Base-by-base conservation (phyloP, 805 yeast genomes). In the Ogataea allantospora region DNA sequence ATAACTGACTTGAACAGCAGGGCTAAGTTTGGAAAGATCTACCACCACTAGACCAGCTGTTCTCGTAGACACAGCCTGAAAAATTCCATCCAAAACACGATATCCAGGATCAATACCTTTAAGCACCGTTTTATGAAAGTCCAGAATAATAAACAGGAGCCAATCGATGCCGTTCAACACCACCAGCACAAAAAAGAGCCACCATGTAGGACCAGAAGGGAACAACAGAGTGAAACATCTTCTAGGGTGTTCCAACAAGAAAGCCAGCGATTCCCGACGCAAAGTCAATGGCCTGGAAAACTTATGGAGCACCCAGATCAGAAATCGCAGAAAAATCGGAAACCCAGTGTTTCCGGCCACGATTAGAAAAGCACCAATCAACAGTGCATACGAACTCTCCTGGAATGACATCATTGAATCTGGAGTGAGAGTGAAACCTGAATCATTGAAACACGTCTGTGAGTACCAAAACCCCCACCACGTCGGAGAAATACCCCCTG, bases 391-490 rank as follows among this genome's bases (percentile, higher is more conserved):
- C 0, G 79, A 73, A 5, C 85, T 77, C 20, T 70, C 63, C 35
- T 73, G 70, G 62, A 85, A 93, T 0, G 81, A 66, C 9, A 52
- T 46, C 87, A 93, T 80, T 2, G 96, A 87, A 46, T 87, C 75
- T 0, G 95, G 84, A 0, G 89, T 84, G 37, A 88, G 63, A 0
- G 96, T 82, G 30, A 77, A 67, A 0, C 99, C 99, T 43, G 87
- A 67, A 66, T 93, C 96, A 55, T 83, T 83, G 58, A 91, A 93
- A 1, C 84, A 65, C 12, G 95, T 80, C 57, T 77, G 78, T 1
- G 87, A 75, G 0, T 93, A 81, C 62, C 88, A 91, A 44, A 88
- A 77, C 0, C 85, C 95, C 96, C 97, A 91, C 98, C 97, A 88
- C 0, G 84, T 70, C 0, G 95, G 85, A 0, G 80, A 65, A 3